Evolutionary conservation across 1,284 basidiomycete genomes (phyloP), one percentile per base, ranked within the genome.

Genomic region (Ganoderma resinaceum): DNA sequence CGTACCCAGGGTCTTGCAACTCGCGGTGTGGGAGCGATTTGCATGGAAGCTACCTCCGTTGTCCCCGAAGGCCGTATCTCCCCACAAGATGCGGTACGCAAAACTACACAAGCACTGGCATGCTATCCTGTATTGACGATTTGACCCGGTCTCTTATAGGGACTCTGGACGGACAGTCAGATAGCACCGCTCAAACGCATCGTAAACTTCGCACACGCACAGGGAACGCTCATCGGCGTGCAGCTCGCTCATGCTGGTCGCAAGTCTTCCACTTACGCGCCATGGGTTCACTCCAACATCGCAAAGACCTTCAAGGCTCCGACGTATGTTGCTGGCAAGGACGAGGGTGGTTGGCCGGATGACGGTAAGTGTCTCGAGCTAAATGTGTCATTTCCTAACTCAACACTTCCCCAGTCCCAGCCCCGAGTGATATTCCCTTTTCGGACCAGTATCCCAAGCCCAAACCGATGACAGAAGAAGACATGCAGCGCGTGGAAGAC

Each of bases 171-270:
- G 7, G 93, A 95, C 76, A 85, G 84, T 2, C 95, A 97, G 62
- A 88, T 92, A 58, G 84, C 82, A 3, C 85, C 89, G 0, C 83
- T 94, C 65, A 87, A 89, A 75, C 83, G 89, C 42, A 86, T 96
- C 69, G 90, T 94, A 70, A 86, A 91, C 53, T 94, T 93, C 68
- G 89, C 91, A 29, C 93, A 95, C 77, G 85, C 89, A 1, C 89
- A 94, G 72, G 85, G 86, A 63, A 82, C 89, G 68, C 86, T 87
- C 70, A 88, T 95, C 26, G 95, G 89, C 9, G 87, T 97, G 62
- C 95, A 97, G 78, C 85, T 97, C 18, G 89, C 88, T 0, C 95
- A 96, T 75, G 93, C 92, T 0, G 94, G 94, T 0, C 82, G 94
- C 33, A 95, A 95, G 80, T 89, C 89, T 0, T 87, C 86, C 11